Evolutionary conservation across 495 filamentous ascomycete species (phyloP).

Genomic region (Eremomyces bilateralis): DNA sequence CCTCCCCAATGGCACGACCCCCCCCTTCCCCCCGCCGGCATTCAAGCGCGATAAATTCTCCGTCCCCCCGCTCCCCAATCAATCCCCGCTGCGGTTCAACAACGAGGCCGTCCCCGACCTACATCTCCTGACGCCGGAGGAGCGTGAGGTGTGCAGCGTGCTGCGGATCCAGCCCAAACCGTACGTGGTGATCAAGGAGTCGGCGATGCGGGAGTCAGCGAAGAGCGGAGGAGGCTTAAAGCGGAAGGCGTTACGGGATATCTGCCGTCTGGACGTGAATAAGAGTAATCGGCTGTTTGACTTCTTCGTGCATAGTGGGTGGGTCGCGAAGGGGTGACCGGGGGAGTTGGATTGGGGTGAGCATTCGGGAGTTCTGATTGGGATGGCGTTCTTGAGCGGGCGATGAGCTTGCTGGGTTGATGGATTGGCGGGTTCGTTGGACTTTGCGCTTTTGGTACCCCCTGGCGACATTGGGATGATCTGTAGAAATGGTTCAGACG

Average conservation of each 20-base stretch:
- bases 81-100: conserved; percentile 44
- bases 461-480: too few species aligned
- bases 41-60: conserved; percentile 10
- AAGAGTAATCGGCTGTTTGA: conserved; percentile 63
- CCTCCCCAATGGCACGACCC: conserved; percentile 6
- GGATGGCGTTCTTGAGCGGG: too few species aligned
- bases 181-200: conserved; percentile 84
- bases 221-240: conserved; percentile 71
- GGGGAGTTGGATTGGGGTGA: too few species aligned
- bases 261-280: conserved; percentile 44
- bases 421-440: too few species aligned
- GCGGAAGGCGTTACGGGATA: conserved; percentile 65
- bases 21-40: conserved; percentile 3
- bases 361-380: too few species aligned
- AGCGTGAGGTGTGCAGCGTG: conserved; percentile 63
- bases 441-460: too few species aligned
- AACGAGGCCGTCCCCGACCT: conserved; percentile 61
- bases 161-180: conserved; percentile 77
- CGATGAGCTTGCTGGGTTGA: too few species aligned
- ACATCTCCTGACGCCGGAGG: conserved; percentile 70
- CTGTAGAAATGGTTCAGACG: too few species aligned
- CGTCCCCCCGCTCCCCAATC: conserved; percentile 24
- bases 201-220: conserved; percentile 66
- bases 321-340: conserved; percentile 67
- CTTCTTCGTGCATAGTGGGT: conserved; percentile 81